Base-by-base conservation (phyloP, 2,329 filamentous ascomycete species). In the Diaporthe sp. region DNA sequence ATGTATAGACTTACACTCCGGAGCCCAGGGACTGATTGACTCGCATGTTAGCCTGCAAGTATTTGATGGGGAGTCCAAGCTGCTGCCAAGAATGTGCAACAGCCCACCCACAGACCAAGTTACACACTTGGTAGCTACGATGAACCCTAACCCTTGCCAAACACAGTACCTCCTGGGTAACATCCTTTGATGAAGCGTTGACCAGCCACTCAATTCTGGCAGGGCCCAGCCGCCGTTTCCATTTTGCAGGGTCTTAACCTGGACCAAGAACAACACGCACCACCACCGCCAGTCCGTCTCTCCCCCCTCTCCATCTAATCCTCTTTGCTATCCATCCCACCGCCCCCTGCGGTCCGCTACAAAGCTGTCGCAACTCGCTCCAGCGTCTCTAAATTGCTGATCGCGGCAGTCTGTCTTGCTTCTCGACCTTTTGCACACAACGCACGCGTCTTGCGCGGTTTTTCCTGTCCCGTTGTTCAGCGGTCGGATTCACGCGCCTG, bases 361-460 rank as follows among this genome's bases (percentile, higher is more conserved):
- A 58, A 49, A 73, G 63, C 58, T 75, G 73, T 72, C 76, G 76
- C 76, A 44, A 53, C 57, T 73, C 63, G 57, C 73, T 75, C 58
- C 61, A 73, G 73, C 70, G 55, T 58, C 37, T 39, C 49, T 12
- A 42, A n/a, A 22, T 63, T 53, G 63, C 63, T 71, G 57, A 44
- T 60, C 57, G 70, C 73, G 63, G 57, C 57, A 42, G 31, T 67
- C 31, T 37, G 13, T 67, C 49, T 42, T 71, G 31, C 63, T 71
- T 73, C 42, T 42, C 49, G 34, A 42, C 51, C 47, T 22, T 34
- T 60, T 49, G 22, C 42, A 51, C 47, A 25, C 57, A n/a, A 15
- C 49, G 47, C 63, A 55, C 37, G 72, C 76, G 73, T 58, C 20
- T 39, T 71, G 76, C 71, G 73, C 65, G 58, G 49, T 65, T 73